Base-by-base conservation (phyloP, 2,329 filamentous ascomycete genomes). In the Nothomitra cinnamomea region DNA sequence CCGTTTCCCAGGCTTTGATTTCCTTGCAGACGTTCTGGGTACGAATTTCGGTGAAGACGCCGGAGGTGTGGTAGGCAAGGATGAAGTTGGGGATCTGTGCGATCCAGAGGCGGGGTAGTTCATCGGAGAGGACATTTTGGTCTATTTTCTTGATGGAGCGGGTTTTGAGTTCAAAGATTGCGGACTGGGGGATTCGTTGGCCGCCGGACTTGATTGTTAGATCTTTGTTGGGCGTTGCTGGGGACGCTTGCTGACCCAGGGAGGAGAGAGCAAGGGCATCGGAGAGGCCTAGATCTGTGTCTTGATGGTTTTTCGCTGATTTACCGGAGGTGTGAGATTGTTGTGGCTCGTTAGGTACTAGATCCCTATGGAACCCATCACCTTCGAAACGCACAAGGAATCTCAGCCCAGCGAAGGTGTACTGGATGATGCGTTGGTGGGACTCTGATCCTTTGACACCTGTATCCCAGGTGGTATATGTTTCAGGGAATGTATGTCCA, bases 401-500 rank as follows among this genome's bases (percentile, higher is more conserved):
- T 0, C 65, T 63, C 10, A 80, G 60, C 1, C 68, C 74, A 0
- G 69, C 78, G 58, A 86, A 77, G 0, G 65, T 56, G 56, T 85
- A 85, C 2, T 66, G 64, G 1, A 85, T 59, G 6, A 85, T 60
- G 1, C 81, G 70, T 60, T 86, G 80, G 56, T 86, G 79, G 0
- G 77, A 78, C 1, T 65, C 66, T 0, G 80, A 85, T 0, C 70
- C 69, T 47, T 69, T 70, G 0, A 79, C 73, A 0, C 70, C 70
- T 0, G 59, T 10, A 8, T 76, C 73, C 80, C 81, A 85, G 0
- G 70, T 77, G 0, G 83, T 86, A 60, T 84, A 80, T 1, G 70
- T 70, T 49, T 84, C 78, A 0, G 78, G 79, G 57, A 87, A 86
- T 0, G 77, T 72, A 58, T 85, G 80, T 0, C 82, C 81, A 58